These are phyloP conservation scores for Alternaria brassicicola DNA, from an alignment of 2,329 filamentous ascomycete genomes.

Conservation along the genomic window DNA sequence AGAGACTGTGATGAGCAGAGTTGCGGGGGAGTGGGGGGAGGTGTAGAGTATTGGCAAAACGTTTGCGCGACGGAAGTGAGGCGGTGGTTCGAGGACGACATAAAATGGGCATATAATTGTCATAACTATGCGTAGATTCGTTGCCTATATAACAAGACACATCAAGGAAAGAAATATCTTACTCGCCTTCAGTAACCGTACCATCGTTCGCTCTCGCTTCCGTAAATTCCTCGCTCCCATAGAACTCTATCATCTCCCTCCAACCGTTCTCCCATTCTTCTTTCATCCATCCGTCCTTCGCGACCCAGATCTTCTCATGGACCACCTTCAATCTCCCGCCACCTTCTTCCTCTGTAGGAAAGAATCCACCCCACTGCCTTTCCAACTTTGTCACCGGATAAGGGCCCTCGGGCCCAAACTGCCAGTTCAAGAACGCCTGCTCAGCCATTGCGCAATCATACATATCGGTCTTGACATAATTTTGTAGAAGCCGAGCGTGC, in stretches of 20 bases:
- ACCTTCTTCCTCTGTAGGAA: slow-evolving; percentile 27
- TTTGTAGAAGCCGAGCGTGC: slow-evolving; percentile 40
- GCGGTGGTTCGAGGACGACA: not conserved
- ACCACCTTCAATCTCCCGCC: slow-evolving; percentile 39
- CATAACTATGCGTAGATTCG: not conserved
- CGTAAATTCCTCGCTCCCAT: slow-evolving; percentile 28
- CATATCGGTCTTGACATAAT: slow-evolving; percentile 39
- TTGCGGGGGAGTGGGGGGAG: not conserved
- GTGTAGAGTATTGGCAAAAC: not conserved
- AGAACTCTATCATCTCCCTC: slow-evolving; percentile 37
- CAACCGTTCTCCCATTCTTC: slow-evolving; percentile 34
- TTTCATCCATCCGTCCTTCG: slow-evolving; percentile 27
- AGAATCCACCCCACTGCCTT: slow-evolving; percentile 39
- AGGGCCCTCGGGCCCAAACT: slow-evolving; percentile 35
- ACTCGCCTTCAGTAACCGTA: not conserved
- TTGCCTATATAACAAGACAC: not conserved
- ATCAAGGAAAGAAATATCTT: not conserved
- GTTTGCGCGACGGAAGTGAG: not conserved
- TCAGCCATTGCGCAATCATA: slow-evolving; percentile 43
- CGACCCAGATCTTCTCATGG: slow-evolving; percentile 45
- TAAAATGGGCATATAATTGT: not conserved
- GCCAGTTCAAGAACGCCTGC: slow-evolving; percentile 45
- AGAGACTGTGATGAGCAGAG: not conserved
- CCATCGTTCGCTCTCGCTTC: slow-evolving; percentile 21
- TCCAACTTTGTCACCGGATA: slow-evolving; percentile 35